phyloP scores from a whole-genome alignment of 169 alveolate species.

The Plasmodium billcollinsi region DNA sequence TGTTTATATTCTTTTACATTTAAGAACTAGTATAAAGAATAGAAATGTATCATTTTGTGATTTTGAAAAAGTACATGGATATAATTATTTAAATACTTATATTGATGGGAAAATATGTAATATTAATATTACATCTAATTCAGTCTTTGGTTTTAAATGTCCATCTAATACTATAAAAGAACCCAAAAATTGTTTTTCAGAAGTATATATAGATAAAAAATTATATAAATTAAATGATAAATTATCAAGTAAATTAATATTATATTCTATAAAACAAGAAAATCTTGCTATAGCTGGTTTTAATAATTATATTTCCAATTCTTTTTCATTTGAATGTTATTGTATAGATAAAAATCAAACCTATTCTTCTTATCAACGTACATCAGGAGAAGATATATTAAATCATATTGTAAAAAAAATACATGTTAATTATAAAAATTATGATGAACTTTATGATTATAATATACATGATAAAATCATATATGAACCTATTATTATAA shows the following conservation, averaged over 20 bases:
- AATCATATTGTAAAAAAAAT: constrained; percentile 18
- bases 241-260: constrained; percentile 9
- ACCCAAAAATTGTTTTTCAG: constrained; percentile 30
- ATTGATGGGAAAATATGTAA: constrained; percentile 24
- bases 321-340: constrained; percentile 38
- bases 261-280: constrained; percentile 18
- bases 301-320: neutral
- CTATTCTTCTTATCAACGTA: neutral
- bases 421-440: constrained; percentile 38
- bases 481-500: neutral
- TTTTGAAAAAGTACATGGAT: constrained; percentile 12
- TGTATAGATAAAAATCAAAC: constrained; percentile 17
- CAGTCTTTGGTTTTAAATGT: constrained; percentile 47
- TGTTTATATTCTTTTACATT: constrained; percentile 20
- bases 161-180: constrained; percentile 30
- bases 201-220: constrained; percentile 18
- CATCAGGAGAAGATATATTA: too few relatives aligned
- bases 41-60: constrained; percentile 33
- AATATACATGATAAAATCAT: neutral
- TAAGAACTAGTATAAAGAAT: constrained; percentile 19
- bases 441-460: constrained; percentile 61
- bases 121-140: constrained; percentile 15
- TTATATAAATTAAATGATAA: neutral
- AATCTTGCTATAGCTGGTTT: constrained; percentile 42
- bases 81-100: constrained; percentile 35